phyloP scores from a whole-genome alignment of 1,284 basidiomycete species.

The Gymnopus androsaceus region DNA sequence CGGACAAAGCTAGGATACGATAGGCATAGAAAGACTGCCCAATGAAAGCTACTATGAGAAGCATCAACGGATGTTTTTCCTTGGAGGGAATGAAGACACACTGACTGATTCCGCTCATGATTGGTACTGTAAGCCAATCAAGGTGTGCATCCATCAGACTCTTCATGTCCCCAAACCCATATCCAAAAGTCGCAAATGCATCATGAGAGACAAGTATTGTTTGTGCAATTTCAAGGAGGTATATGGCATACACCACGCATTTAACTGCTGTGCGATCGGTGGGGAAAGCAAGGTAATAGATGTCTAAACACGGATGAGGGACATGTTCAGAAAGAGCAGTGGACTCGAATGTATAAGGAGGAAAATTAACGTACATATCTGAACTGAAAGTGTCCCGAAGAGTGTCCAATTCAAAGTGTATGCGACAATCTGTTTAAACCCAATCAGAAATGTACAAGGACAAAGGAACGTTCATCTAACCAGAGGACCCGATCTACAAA shows the following conservation, averaged over 20 bases:
- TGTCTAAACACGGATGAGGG: neutral
- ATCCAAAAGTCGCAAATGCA: constrained; percentile 1
- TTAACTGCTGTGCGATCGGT: neutral
- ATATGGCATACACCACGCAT: neutral
- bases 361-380: neutral
- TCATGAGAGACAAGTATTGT: neutral
- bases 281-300: neutral
- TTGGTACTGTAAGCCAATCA: neutral
- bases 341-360: neutral
- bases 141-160: neutral
- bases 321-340: neutral
- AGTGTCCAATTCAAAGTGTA: neutral
- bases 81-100: neutral
- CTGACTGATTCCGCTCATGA: neutral
- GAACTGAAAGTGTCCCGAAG: neutral
- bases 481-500: neutral
- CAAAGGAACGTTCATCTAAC: neutral
- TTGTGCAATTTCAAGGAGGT: neutral
- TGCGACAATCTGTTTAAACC: neutral
- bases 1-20: constrained; percentile 27
- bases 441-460: neutral
- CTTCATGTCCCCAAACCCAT: neutral
- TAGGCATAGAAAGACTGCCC: constrained; percentile 32
- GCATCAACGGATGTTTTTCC: too few species aligned
- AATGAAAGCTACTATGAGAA: constrained; percentile 16